Conservation (phyloP, 176 grass and related monocot genomes). For the Aegilops tauschii region DNA sequence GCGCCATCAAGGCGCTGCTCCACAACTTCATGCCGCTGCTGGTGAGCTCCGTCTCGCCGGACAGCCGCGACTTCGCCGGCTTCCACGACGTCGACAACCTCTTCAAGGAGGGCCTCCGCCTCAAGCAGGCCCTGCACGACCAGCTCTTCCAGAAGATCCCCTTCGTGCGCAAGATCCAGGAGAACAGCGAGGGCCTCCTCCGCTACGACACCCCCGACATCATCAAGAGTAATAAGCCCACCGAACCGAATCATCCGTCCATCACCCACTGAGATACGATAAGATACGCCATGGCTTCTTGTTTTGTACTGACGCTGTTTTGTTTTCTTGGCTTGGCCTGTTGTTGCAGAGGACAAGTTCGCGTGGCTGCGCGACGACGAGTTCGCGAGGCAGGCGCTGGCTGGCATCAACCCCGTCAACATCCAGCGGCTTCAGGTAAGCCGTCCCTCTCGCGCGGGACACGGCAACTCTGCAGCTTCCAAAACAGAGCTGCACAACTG, state of each 20-base stretch:
- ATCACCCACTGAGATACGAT: not conserved
- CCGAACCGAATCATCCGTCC: no score
- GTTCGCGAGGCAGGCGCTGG: slow-evolving; percentile 80
- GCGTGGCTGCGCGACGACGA: slow-evolving; percentile 98
- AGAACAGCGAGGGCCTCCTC: slow-evolving; percentile 75
- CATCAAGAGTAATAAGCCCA: slow-evolving; percentile 65
- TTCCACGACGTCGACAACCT: slow-evolving; percentile 99
- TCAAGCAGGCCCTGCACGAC: slow-evolving; percentile 87
- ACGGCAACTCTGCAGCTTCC: not conserved
- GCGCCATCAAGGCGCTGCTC: slow-evolving; percentile 75
- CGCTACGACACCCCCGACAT: slow-evolving; percentile 92
- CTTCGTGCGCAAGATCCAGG: slow-evolving; percentile 68
- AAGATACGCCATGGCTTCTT: not conserved
- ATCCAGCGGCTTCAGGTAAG: slow-evolving; percentile 84
- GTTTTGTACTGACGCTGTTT: slow-evolving; percentile 21
- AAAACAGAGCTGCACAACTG: not conserved
- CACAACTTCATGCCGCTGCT: slow-evolving; percentile 87
- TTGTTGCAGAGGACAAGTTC: slow-evolving; percentile 86
- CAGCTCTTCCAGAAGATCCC: slow-evolving; percentile 88
- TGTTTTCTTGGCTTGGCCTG: not conserved
- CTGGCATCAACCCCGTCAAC: slow-evolving; percentile 93
- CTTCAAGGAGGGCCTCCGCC: slow-evolving; percentile 90
- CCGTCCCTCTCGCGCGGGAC: slow-evolving; percentile 1
- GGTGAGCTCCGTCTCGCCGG: slow-evolving; percentile 53
- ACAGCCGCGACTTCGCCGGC: slow-evolving; percentile 70